Evolutionary conservation across 192 early-diverging fungal species (phyloP).

Genomic region (Podila clonocystis): DNA sequence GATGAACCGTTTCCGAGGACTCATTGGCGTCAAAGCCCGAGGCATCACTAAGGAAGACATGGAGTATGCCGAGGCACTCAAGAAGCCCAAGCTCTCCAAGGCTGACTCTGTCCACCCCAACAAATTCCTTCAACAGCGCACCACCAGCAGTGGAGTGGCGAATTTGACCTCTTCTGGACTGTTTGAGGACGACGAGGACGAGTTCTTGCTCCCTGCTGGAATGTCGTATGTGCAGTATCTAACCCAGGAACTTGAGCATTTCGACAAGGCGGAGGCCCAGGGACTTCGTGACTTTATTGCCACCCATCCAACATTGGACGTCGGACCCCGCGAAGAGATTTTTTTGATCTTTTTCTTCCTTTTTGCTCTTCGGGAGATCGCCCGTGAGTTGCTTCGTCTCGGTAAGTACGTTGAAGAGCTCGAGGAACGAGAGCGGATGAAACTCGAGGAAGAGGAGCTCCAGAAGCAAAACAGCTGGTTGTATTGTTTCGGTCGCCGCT

Average conservation of each 20-base stretch:
- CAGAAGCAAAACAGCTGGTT: constrained; percentile 9
- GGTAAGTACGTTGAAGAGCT: constrained; percentile 39
- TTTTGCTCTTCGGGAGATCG: constrained; percentile 60
- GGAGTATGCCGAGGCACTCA: constrained; percentile 37
- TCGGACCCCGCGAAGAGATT: constrained; percentile 56
- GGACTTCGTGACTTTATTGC: constrained; percentile 45
- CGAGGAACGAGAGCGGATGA: constrained; percentile 7
- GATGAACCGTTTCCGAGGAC: constrained; percentile 9
- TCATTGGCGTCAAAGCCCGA: constrained; percentile 11
- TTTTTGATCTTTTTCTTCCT: constrained; percentile 65
- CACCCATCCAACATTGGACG: constrained; percentile 43
- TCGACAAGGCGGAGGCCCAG: constrained; percentile 43
- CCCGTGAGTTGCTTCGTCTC: constrained; percentile 50
- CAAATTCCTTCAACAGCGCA: constrained; percentile 20
- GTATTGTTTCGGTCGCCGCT: not conserved
- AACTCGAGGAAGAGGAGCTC: constrained; percentile 17
- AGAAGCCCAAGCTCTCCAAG: constrained; percentile 2
- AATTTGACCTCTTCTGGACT: constrained; percentile 12
- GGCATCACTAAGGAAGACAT: constrained; percentile 26
- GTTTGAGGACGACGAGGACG: constrained; percentile 15
- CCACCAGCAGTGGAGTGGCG: not conserved
- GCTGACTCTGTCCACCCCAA: constrained; percentile 14
- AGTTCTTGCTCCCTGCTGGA: constrained; percentile 20
- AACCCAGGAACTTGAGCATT: constrained; percentile 36
- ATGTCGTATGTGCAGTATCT: constrained; percentile 45